Base-by-base conservation (phyloP, 257 asterid species). In the Gentiana dahurica region DNA sequence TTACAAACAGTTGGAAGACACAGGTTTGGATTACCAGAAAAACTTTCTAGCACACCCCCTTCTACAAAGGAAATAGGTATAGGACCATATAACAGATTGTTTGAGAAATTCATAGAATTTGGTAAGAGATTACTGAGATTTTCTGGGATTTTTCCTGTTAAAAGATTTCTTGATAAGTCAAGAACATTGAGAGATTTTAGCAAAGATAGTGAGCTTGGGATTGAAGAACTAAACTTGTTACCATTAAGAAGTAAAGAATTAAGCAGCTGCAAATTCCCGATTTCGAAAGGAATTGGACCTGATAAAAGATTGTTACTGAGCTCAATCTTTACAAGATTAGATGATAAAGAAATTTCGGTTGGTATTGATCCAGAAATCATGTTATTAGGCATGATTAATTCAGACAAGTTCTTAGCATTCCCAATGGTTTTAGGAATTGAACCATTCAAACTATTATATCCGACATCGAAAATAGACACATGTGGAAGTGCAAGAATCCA, bases 361-460 rank as follows among this genome's bases (percentile, higher is more conserved):
- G 99, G 99, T 8, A 92, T 69, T n/a, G 48, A 34, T 5, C 99
- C 97, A 13, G 94, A 85, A 62, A 92, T 64, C 69, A 67, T 73
- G 70, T 92, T 92, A 8, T 83, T 80, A 52, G 83, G 95, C 78
- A 92, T 59, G 73, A 92, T 74, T 32, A 92, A 71, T 63, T 92
- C 94, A 1, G 99, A 88, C 55, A 92, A 72, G 36, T 91, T 91
- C 36, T 64, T 77, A 2, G 97, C 97, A 58, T 73, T 62, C n/a
- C 54, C 70, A 48, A 91, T 69, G 4, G 54, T 64, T 63, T 34
- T 55, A 4, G 95, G 63, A 38, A 91, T 77, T 2, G 82, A 69
- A 43, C 96, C 95, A 6, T 49, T 70, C 49, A 91, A 63, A 35
- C 65, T 58, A 66, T 91, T 91, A 43, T 75, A 65, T 0, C 77